Evolutionary conservation across 805 yeast genomes (phyloP).

Genomic region (Cyberlindnera bimundalis): DNA sequence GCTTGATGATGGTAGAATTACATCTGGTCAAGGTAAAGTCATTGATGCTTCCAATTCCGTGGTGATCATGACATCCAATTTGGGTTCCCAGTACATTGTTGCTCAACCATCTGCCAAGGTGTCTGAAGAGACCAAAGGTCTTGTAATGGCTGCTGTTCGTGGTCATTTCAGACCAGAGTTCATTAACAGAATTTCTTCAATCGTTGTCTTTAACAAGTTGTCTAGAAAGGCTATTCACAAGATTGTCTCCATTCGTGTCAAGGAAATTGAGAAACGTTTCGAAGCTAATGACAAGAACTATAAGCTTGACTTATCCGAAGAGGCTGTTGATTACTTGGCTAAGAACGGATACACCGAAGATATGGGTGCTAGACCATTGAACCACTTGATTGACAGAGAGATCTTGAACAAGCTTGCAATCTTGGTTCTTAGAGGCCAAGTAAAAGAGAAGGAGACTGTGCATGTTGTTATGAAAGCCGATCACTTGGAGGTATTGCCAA

Average conservation of each 20-base stretch:
- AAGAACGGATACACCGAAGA: conserved; percentile 87
- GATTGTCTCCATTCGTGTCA: conserved; percentile 82
- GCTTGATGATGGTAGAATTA: conserved; percentile 94
- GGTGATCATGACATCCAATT: conserved; percentile 93
- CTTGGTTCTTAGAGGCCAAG: conserved; percentile 81
- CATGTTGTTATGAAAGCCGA: conserved; percentile 49
- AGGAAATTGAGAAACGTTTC: conserved; percentile 84
- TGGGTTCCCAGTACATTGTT: conserved; percentile 89
- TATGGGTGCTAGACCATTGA: conserved; percentile 95
- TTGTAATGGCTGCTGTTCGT: conserved; percentile 80
- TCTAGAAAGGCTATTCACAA: conserved; percentile 88
- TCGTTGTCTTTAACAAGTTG: conserved; percentile 88
- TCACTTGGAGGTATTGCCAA: conserved; percentile 79
- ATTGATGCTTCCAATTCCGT: conserved; percentile 91
- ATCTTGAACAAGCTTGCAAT: conserved; percentile 86
- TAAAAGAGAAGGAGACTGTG: conserved; percentile 86
- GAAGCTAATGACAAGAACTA: conserved; percentile 78
- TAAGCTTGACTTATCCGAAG: conserved; percentile 65
- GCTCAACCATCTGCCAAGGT: conserved; percentile 62
- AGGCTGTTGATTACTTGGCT: conserved; percentile 79
- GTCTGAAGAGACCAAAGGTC: conserved; percentile 62
- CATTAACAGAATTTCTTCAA: conserved; percentile 91
- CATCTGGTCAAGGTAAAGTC: conserved; percentile 90
- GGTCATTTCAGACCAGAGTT: conserved; percentile 96
- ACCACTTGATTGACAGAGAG: conserved; percentile 85